phyloP scores from a whole-genome alignment of 805 yeast genomes.

The Maudiozyma saulgeensis region DNA sequence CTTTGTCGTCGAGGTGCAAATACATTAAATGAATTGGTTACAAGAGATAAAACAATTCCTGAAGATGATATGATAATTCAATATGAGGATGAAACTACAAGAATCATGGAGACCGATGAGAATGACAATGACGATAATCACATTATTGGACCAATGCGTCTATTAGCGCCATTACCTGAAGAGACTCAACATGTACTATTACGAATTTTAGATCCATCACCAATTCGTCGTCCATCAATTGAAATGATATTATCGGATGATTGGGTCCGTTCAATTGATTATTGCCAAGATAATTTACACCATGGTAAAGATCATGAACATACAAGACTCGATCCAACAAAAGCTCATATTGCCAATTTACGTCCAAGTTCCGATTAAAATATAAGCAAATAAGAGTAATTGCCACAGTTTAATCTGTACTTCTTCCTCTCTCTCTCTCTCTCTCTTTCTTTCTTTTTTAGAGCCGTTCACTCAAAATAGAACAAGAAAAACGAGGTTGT shows the following conservation, averaged over 20 bases:
- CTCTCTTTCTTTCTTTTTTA: too few relatives aligned
- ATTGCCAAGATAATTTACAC: constrained; percentile 43
- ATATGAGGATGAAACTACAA: background rate
- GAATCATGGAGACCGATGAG: background rate
- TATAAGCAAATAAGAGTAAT: background rate
- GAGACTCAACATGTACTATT: constrained; percentile 57
- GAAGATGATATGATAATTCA: background rate
- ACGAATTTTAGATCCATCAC: constrained; percentile 72
- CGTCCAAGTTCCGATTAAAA: background rate
- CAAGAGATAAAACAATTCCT: constrained; percentile 25
- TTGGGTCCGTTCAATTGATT: constrained; percentile 52
- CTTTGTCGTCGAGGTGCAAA: constrained; percentile 51
- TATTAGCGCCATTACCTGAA: constrained; percentile 57
- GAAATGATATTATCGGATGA: constrained; percentile 64
- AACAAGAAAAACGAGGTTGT: too few relatives aligned
- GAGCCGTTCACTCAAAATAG: too few relatives aligned
- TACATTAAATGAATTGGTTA: constrained; percentile 51
- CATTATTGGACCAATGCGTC: constrained; percentile 58
- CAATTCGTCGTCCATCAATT: constrained; percentile 68
- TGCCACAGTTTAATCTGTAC: too few relatives aligned
- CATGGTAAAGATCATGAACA: constrained; percentile 58
- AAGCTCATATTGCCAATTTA: constrained; percentile 86
- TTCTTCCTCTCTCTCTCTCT: too few relatives aligned
- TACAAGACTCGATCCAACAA: constrained; percentile 78
- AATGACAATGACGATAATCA: constrained; percentile 45